Conservation (phyloP, 495 filamentous ascomycete species). For the Aspergillus sclerotioniger region DNA sequence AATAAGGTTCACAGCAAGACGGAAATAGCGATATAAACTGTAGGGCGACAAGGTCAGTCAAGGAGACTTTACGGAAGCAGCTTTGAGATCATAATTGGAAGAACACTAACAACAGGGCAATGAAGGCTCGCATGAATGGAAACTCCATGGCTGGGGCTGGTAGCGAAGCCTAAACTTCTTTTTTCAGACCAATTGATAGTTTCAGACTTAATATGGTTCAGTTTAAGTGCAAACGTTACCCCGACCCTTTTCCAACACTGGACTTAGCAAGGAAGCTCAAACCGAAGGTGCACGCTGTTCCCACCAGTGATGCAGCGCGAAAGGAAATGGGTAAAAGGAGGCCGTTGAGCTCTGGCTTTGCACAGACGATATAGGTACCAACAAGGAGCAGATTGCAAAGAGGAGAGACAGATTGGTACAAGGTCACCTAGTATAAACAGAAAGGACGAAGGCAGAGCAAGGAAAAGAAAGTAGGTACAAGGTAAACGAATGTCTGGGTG, state of each 20-base stretch:
- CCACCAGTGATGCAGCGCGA: not conserved
- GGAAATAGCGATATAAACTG: constrained; percentile 62
- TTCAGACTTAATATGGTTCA: constrained; percentile 3
- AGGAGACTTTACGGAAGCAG: not conserved
- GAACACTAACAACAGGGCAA: constrained; percentile 47
- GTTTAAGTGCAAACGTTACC: not conserved
- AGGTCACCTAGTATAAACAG: constrained; percentile 3
- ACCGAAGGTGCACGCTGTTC: not conserved
- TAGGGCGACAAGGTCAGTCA: constrained; percentile 15
- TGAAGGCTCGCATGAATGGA: constrained; percentile 46
- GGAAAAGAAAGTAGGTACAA: constrained; percentile 10
- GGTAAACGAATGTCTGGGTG: constrained; percentile 20
- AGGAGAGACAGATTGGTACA: constrained; percentile 4
- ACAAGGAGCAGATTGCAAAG: constrained; percentile 11
- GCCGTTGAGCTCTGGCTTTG: not conserved
- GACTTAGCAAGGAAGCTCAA: not conserved
- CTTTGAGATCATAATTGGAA: not conserved
- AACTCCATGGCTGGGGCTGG: constrained; percentile 38
- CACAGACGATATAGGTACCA: not conserved
- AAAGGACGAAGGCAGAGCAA: constrained; percentile 15
- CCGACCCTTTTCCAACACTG: not conserved
- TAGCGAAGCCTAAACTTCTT: not conserved
- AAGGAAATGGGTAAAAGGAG: not conserved
- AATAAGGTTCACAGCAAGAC: constrained; percentile 62
- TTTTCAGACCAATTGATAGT: not conserved